Evolutionary conservation across 1,284 basidiomycete genomes (phyloP), one percentile per base, ranked within the genome.

Genomic region (Trametes hirsuta): DNA sequence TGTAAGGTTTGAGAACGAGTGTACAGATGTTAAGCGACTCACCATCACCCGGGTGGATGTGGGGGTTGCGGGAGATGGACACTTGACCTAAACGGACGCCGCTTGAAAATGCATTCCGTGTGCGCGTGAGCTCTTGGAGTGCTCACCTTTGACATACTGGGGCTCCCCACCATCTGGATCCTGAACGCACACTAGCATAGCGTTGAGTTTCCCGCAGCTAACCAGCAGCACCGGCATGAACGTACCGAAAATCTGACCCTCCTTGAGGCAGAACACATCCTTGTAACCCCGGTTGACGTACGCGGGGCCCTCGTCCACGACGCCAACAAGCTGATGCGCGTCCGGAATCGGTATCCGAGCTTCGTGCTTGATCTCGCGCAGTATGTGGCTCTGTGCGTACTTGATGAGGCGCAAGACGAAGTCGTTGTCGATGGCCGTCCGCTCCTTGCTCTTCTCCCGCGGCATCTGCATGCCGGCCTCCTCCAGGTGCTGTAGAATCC

Each of bases 291-390:
- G 74, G 6, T 68, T 68, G 53, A 75, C 74, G 64, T 91, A 88
- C 1, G 83, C 80, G 3, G 84, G 81, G 2, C 88, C 88, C 74
- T 92, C 91, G 69, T 92, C 91, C 12, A 87, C 87, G n/a, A 92
- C 81, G 3, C 91, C 91, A 15, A 92, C 87, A 6, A 93, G 77
- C 34, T 85, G 79, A 63, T 84, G 83, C 56, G 86, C 86, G 0
- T 86, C 74, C 1, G 83, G 83, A 22, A 93, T 81, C 2, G 80
- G 81, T 41, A 93, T 89, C 15, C 89, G 79, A 0, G 89, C 90
- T 34, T 79, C 77, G 66, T 91, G 84, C 68, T 93, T 93, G 70
- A 93, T 84, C 52, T 84, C 84, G 15, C 88, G 79, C 18, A 93
- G 74, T 18, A 88, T 81, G 63, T 84, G 80, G 52, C 81, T 83